Evolutionary conservation across 2,329 filamentous ascomycete genomes (phyloP), one percentile per base, ranked within the genome.

Genomic region (Trichoderma oligosporum): DNA sequence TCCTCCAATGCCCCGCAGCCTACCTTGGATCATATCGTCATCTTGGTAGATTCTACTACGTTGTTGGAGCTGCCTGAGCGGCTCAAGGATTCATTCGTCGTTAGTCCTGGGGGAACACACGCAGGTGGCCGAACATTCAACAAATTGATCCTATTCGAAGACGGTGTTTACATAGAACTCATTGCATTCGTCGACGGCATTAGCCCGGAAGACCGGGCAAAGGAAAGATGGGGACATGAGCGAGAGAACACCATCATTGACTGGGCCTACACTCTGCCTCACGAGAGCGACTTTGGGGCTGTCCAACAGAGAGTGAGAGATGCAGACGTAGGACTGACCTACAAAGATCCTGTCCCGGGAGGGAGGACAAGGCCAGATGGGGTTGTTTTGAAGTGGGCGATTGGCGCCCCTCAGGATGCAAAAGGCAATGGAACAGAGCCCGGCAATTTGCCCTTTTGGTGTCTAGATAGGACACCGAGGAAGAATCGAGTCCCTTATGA

Each of bases 91-190:
- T 72, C 78, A 47, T 85, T 88, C 70, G 80, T 76, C 46, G 70
- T 88, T 54, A 77, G 79, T 29, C 75, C 81, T 2, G 85, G 86
- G 54, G 85, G 85, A 33, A 74, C 71, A 14, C 85, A 88, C 64
- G 79, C 82, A 7, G 84, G 84, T 61, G 79, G 79, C 12, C 74
- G 73, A 62, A 88, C 79, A 1, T 79, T 78, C 60, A 88, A 88
- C 70, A 79, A 78, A 41, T 78, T 88, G 16, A 78, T 87, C 18
- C 70, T 86, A 12, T 80, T 89, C 59, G 64, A 74, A 24, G 85
- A 88, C 62, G 85, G 85, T 27, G 79, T 78, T 20, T 88, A 88
- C 70, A 73, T 89, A 53, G 85, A 89, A 65, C 72, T 88, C 49
- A 85, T 87, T 59, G 79, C 82, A 36, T 88, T 87, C 66, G 72